Percentiles rank a stretch among this genome's conserved stretches.
These are phyloP conservation scores for Lentithecium fluviatile DNA, from an alignment of 495 filamentous ascomycete genomes.

Conservation along the genomic window DNA sequence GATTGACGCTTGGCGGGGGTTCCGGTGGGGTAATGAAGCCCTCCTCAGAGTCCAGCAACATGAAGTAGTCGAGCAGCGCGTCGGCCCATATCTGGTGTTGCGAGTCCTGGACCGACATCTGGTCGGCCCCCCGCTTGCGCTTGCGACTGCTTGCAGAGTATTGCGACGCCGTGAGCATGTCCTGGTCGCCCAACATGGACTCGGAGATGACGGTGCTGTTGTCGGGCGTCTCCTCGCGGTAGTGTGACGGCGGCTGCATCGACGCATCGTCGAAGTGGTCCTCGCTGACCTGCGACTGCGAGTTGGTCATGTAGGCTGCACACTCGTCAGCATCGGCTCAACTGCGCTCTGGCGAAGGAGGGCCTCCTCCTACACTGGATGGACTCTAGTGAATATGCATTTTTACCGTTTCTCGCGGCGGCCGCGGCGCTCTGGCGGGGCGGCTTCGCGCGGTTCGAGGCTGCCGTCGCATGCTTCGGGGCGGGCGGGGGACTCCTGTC, in stretches of 20 bases:
- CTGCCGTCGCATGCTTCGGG: slow-evolving; percentile 79
- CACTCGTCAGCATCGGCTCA: neutral
- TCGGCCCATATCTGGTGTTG: slow-evolving; percentile 88
- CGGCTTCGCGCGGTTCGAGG: slow-evolving; percentile 65
- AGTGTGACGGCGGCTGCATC: slow-evolving; percentile 53
- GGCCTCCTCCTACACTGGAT: slow-evolving; percentile 25
- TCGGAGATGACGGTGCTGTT: slow-evolving; percentile 75
- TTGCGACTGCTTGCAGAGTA: slow-evolving; percentile 69
- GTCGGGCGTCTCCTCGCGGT: slow-evolving; percentile 79
- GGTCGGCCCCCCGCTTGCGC: slow-evolving; percentile 63
- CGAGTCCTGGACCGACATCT: slow-evolving; percentile 68
- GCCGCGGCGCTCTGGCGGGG: slow-evolving; percentile 43
- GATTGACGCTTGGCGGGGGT: slow-evolving; percentile 78
- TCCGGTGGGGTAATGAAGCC: slow-evolving; percentile 66
- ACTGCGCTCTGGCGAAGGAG: neutral
- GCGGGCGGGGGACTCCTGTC: slow-evolving; percentile 87
- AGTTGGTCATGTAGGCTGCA: slow-evolving; percentile 13
- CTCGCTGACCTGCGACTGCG: slow-evolving; percentile 49
- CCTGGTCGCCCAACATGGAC: slow-evolving; percentile 79
- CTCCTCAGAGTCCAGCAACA: slow-evolving; percentile 71
- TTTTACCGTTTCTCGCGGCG: slow-evolving; percentile 28
- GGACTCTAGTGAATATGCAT: slow-evolving; percentile 20
- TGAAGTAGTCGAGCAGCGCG: slow-evolving; percentile 90
- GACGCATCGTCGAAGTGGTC: slow-evolving; percentile 53
- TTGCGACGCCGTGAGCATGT: slow-evolving; percentile 65